Percentiles rank a stretch among this genome's conserved stretches.
Conservation (phyloP, 257 asterid species). For the Eucommia ulmoides region DNA sequence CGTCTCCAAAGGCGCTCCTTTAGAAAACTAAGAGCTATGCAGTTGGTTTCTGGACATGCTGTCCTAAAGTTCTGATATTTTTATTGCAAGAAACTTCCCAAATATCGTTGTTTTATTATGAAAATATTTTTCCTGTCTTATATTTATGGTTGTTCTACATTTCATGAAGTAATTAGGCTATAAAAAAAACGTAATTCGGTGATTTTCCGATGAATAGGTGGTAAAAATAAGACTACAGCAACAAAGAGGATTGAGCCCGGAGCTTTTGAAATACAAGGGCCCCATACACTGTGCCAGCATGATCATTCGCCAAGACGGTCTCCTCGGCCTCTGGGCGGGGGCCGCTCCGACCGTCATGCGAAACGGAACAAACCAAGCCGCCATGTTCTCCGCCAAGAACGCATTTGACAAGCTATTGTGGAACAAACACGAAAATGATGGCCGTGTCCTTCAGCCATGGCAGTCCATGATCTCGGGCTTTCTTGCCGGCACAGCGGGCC, state of each 20-base stretch:
- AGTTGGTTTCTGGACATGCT: not conserved
- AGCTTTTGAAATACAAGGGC: conserved; percentile 69
- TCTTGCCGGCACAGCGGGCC: conserved; percentile 94
- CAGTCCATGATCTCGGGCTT: conserved; percentile 96
- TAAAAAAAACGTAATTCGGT: too few relatives aligned
- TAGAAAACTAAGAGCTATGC: not conserved
- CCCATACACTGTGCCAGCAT: conserved; percentile 70
- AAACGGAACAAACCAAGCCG: conserved; percentile 95
- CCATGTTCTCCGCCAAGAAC: conserved; percentile 93
- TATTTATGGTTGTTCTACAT: conserved; percentile 4
- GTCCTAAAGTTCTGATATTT: not conserved
- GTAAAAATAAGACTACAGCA: conserved; percentile 95
- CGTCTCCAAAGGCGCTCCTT: too few relatives aligned
- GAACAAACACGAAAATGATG: conserved; percentile 82
- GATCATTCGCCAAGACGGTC: conserved; percentile 77
- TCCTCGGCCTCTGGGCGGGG: conserved; percentile 88
- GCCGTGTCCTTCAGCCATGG: conserved; percentile 70
- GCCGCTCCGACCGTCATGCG: conserved; percentile 98
- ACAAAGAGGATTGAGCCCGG: conserved; percentile 76
- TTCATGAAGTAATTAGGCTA: too few relatives aligned
- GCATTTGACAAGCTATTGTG: conserved; percentile 70
- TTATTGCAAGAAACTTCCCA: not conserved
- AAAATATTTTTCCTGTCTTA: not conserved
- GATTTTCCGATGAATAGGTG: too few relatives aligned
- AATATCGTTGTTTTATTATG: not conserved